Evolutionary conservation across 2,329 filamentous ascomycete genomes (phyloP).

Genomic region (Trichophyton schoenleinii): DNA sequence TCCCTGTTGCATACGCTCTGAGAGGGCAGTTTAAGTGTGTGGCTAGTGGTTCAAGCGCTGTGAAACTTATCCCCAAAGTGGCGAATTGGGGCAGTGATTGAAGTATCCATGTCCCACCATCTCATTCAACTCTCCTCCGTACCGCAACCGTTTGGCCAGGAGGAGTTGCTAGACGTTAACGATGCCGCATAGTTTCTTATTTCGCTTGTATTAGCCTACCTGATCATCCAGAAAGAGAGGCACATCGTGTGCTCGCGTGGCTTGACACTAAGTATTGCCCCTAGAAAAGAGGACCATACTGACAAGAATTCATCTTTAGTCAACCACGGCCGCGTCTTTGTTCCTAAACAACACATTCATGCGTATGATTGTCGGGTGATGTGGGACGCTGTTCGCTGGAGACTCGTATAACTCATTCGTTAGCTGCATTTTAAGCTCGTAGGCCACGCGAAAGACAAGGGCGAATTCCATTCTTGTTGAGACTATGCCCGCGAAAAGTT

Average conservation of each 20-base stretch:
- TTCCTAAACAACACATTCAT: background rate
- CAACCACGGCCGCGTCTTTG: background rate
- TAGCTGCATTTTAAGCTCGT: background rate
- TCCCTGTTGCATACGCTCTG: background rate
- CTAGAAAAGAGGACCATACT: background rate
- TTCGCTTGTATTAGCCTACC: too few species aligned
- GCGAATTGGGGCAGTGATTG: constrained; percentile 1
- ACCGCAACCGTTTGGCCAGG: background rate
- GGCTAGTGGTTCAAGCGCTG: background rate
- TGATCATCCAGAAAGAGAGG: too few species aligned
- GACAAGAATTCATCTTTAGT: background rate
- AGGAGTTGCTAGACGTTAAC: background rate
- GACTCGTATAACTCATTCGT: background rate
- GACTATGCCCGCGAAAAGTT: background rate
- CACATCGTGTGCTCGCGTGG: background rate
- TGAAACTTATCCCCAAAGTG: constrained; percentile 3
- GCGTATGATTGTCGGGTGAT: background rate
- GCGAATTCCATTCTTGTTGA: background rate
- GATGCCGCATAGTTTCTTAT: background rate
- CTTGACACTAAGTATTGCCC: background rate
- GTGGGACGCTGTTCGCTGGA: background rate
- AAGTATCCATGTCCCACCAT: background rate
- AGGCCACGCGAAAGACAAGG: background rate
- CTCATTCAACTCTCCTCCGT: background rate
- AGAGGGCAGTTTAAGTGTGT: background rate